A percentile compares a stretch with the other conserved stretches of the same genome.
phyloP scores from a whole-genome alignment of 2,329 filamentous ascomycete genomes.

The Stemphylium beticola region DNA sequence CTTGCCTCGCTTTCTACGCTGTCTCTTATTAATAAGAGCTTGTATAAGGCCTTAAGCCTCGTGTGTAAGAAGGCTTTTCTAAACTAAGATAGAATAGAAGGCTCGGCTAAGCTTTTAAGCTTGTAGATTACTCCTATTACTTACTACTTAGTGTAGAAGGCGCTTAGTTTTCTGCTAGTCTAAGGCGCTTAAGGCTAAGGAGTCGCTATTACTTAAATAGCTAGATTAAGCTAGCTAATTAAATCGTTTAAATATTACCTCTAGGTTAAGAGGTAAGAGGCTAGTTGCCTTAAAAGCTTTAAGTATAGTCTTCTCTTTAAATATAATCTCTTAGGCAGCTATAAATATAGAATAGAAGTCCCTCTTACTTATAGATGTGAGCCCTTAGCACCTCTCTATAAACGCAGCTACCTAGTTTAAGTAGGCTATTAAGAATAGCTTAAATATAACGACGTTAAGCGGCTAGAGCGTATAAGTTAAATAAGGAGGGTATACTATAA shows the following conservation, averaged over 20 bases:
- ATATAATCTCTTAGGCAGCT: background rate
- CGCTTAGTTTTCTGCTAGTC: background rate
- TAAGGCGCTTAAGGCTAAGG: background rate
- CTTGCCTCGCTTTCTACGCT: conserved; percentile 2
- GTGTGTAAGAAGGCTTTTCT: conserved; percentile 6
- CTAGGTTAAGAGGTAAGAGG: background rate
- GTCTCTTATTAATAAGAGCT: conserved; percentile 8
- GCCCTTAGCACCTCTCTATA: background rate
- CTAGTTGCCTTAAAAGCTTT: background rate
- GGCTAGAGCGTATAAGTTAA: conserved; percentile 4
- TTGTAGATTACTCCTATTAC: background rate
- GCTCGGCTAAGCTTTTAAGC: background rate
- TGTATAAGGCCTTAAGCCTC: conserved; percentile 3
- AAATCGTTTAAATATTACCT: background rate
- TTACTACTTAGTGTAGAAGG: background rate
- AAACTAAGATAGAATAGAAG: background rate
- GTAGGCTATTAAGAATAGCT: background rate
- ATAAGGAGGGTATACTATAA: background rate
- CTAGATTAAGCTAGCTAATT: background rate
- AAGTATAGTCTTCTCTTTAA: background rate
- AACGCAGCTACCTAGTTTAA: background rate
- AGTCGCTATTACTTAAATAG: background rate
- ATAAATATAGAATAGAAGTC: background rate
- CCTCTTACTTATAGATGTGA: background rate
- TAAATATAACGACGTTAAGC: background rate